Evolutionary conservation across 2,329 filamentous ascomycete genomes (phyloP), one percentile per base, ranked within the genome.

Genomic region (Helotiales sp.): DNA sequence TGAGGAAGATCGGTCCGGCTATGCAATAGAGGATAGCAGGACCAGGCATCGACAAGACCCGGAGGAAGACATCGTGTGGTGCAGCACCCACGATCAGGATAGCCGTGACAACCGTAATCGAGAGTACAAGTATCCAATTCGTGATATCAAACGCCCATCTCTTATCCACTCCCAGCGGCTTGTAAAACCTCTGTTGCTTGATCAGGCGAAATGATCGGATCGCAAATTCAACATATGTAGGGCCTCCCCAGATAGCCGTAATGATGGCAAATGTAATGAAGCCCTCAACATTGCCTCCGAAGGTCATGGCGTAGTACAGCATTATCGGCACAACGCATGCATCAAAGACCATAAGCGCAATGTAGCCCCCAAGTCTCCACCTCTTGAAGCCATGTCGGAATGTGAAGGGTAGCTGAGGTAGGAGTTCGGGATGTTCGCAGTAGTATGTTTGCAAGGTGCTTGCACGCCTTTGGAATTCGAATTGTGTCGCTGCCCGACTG

Each of bases 161-260:
- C 45, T 70, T 34, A 63, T 77, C 79, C 54, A 80, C 81, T 34
- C 82, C 82, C n/a, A 84, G 72, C 0, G 84, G 84, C 1, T 84
- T 81, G 73, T 84, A 86, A 61, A 80, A 83, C 61, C 83, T 80
- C 70, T 82, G 80, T 72, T 81, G 81, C 69, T 81, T 80, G 60
- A 85, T 81, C 60, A 86, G 77, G 17, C 84, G 82, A 65, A 83
- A 76, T 0, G 80, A 82, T 11, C 84, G 80, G 55, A 85, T 76
- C 28, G 77, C 83, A 65, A 85, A 85, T 70, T 86, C 84, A 64
- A 85, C 77, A 64, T 85, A 85, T 6, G 84, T 85, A n/a, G 85
- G 81, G 28, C 84, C 79, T 64, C 84, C 84, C 79, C 84, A 86
- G 69, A 86, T 84, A 40, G 83, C 83, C 0, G 84, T 85, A 50